phyloP scores from a whole-genome alignment of 106 monocot species.

The Narthecium ossifragum region DNA sequence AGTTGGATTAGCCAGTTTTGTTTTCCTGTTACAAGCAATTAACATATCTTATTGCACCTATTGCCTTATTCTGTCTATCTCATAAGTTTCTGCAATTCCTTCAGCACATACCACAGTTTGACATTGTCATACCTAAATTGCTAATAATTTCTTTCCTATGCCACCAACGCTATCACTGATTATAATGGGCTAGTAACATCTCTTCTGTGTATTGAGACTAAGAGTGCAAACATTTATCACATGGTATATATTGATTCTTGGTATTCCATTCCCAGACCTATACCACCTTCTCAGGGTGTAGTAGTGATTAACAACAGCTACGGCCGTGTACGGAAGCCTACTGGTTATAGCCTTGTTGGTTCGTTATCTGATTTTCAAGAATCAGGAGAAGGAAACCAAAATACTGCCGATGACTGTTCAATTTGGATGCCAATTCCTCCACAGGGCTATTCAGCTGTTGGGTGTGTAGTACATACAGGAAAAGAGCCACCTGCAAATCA shows the following conservation, averaged over 20 bases:
- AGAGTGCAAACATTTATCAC: no score
- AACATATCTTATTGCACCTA: no score
- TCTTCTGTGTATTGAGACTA: no score
- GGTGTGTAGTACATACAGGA: constrained; percentile 80
- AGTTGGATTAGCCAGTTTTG: no score
- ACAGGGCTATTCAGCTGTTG: constrained; percentile 82
- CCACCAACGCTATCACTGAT: no score
- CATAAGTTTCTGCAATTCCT: no score
- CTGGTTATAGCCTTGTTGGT: constrained; percentile 71
- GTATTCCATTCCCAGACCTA: constrained; percentile 43
- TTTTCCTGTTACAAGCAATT: no score
- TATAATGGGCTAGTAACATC: no score
- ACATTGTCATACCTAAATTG: no score
- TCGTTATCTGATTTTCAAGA: constrained; percentile 42
- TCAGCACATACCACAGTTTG: no score
- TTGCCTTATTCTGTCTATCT: no score
- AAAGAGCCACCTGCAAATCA: constrained; percentile 73
- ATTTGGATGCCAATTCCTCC: constrained; percentile 93
- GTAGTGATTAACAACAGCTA: constrained; percentile 79
- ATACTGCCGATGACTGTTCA: constrained; percentile 51
- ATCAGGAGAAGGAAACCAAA: constrained; percentile 8
- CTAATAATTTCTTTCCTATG: no score
- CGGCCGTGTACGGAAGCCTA: constrained; percentile 82
- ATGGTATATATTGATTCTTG: background rate
- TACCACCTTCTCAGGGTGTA: constrained; percentile 88